These are phyloP conservation scores for Plantago coronopus DNA, from an alignment of 305 asterid genomes.

Conservation along the genomic window DNA sequence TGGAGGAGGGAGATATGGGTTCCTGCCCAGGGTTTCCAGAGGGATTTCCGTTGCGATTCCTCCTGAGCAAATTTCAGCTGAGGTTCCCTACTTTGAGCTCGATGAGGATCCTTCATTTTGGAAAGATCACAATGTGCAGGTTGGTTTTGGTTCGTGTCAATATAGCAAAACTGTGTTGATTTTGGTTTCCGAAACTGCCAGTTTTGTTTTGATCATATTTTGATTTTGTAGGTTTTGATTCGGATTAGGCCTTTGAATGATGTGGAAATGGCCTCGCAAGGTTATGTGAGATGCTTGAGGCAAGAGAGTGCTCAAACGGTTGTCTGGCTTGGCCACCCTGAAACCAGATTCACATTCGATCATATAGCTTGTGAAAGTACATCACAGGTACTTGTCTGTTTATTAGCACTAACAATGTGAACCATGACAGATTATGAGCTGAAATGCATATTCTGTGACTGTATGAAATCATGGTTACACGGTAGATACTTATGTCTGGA, in stretches of 20 bases:
- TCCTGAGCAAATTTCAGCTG: constrained; percentile 24
- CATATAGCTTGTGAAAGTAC: constrained; percentile 69
- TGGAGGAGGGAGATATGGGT: constrained; percentile 33
- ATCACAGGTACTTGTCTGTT: constrained; percentile 56
- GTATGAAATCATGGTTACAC: no score
- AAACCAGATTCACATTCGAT: constrained; percentile 78
- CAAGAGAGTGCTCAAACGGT: constrained; percentile 65
- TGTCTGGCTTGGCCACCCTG: constrained; percentile 73
- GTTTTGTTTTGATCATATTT: constrained; percentile 1
- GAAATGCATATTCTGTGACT: no score
- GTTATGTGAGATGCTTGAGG: constrained; percentile 61
- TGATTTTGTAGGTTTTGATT: constrained; percentile 53
- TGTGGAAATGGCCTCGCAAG: constrained; percentile 58
- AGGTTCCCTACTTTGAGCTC: constrained; percentile 57
- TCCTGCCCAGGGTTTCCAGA: constrained; percentile 37
- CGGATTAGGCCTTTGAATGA: constrained; percentile 70
- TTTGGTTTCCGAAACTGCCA: background rate
- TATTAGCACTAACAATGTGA: no score
- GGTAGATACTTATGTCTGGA: background rate
- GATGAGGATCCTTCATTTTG: constrained; percentile 53
- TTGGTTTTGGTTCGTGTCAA: constrained; percentile 16
- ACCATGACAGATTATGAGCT: background rate
- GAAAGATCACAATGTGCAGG: constrained; percentile 88
- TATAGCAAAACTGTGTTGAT: background rate
- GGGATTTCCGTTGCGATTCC: constrained; percentile 31